Evolutionary conservation across 176 grass and related monocot species (phyloP), one percentile per base, ranked within the genome.

Genomic region (Aegilops sharonensis): DNA sequence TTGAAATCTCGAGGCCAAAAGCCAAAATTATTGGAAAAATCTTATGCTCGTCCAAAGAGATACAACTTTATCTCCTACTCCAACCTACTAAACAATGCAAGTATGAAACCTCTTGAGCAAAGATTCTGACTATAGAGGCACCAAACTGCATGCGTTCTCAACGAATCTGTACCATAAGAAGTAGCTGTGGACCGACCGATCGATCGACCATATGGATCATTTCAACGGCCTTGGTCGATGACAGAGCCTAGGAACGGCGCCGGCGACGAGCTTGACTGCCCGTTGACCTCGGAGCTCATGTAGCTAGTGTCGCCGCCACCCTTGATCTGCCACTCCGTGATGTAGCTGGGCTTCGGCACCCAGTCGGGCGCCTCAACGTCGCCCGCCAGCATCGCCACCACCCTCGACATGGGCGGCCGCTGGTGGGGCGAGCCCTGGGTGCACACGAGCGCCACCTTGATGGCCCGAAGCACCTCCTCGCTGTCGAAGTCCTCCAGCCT

Each of bases 401-500:
- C 91, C 52, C 91, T 72, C 1, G 95, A 95, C 95, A 98, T 98
- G 18, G 93, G 60, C 6, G 95, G 95, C 1, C 95, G 89, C 64
- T 89, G 81, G 66, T 79, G 71, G 0, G 93, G 87, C 8, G 93
- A 93, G 27, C 79, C 83, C 63, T 98, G 93, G 13, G 95, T 94
- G 90, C 94, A 97, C 5, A 94, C 43, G 5, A 97, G 86, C 11
- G 94, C 92, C 21, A 97, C 81, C 20, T 77, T 75, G 29, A 97
- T 94, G 72, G 86, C 85, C 2, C 90, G 88, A 68, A 88, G 68
- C 23, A 85, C 90, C 76, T 94, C 86, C 15, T 78, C 66, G 2
- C 35, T 34, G 29, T 97, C 64, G 35, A 86, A 89, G 30, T 81
- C 87, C 14, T 34, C 8, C 0, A 97, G 67, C 76, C 68, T 80